Evolutionary conservation across 805 yeast genomes (phyloP).

Genomic region (Tetrapisispora taiwanensis): DNA sequence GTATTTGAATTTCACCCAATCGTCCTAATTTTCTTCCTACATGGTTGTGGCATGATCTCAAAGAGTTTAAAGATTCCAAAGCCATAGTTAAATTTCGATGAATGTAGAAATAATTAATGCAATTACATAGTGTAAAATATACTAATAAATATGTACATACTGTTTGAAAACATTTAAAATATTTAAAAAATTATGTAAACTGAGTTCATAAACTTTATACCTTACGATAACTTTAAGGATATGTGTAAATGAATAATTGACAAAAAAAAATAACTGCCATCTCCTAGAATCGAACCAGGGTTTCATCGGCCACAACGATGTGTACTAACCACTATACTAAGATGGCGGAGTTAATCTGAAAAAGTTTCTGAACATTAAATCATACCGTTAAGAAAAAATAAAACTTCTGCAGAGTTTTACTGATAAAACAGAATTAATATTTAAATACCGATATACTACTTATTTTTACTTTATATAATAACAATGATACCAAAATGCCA

Average conservation of each 20-base stretch:
- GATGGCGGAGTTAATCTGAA: background rate
- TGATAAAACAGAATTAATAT: no score
- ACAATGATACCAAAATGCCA: no score
- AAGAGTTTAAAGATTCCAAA: conserved; percentile 89
- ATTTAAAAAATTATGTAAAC: background rate
- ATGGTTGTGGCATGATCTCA: conserved; percentile 86
- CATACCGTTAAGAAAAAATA: no score
- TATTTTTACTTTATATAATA: no score
- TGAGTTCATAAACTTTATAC: no score
- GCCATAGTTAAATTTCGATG: conserved; percentile 31
- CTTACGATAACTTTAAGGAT: no score
- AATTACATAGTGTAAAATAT: background rate
- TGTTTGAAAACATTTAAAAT: background rate
- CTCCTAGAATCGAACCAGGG: conserved; percentile 5
- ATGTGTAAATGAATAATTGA: no score
- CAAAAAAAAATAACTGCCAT: background rate
- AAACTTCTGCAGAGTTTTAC: no score
- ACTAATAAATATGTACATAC: no score
- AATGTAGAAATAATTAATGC: background rate
- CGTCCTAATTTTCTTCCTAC: conserved; percentile 51
- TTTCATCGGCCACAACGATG: conserved; percentile 4
- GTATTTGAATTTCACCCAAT: conserved; percentile 68
- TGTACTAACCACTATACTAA: conserved; percentile 4
- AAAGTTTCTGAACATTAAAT: no score
- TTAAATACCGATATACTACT: no score